Base-by-base conservation (phyloP, 1,284 basidiomycete genomes). In the Cryptococcus sp. region DNA sequence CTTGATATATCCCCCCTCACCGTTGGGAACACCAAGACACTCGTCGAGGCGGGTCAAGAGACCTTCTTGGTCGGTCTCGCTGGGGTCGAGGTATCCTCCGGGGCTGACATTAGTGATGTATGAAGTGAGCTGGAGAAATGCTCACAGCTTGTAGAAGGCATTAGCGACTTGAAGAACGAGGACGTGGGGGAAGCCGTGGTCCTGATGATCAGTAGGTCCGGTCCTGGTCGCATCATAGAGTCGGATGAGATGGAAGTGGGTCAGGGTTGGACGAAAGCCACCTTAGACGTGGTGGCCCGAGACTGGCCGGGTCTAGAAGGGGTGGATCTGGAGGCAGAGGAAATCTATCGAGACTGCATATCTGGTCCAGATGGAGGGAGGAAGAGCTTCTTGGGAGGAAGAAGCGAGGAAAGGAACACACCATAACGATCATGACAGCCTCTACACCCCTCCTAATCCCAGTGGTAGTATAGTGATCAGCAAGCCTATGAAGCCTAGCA, bases 101-200 rank as follows among this genome's bases (percentile, higher is more conserved):
- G 94, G 94, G 9, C 92, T 94, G 62, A 13, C 13, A 14, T 34
- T 16, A 36, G 37, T 5, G 18, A 40, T 32, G 39, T 41, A 34
- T 16, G 32, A 9, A 34, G 9, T 34, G 32, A 34, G 22, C 19
- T 18, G 48, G 19, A 40, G 19, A 42, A 41, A 43, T 25, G 78
- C 88, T 68, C 66, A 91, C 91, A 98, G 82, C 75, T 98, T 98
- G 82, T 97, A 98, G 77, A 97, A 98, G 18, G 92, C 91, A 71
- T 97, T 97, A 31, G 92, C 94, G 67, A 98, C 96, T 73, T 98
- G 94, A 14, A 98, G 82, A 85, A 98, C 94, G 60, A 98, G 83
- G 56, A 98, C 88, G 69, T 98, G 94, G 2, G 91, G 90, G 69
- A 93, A 88, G 0, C 91, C 89, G 59, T 91, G 90, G 70, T 91